phyloP scores from a whole-genome alignment of 208 protist species.

The Blastocrithidia nonstop region DNA sequence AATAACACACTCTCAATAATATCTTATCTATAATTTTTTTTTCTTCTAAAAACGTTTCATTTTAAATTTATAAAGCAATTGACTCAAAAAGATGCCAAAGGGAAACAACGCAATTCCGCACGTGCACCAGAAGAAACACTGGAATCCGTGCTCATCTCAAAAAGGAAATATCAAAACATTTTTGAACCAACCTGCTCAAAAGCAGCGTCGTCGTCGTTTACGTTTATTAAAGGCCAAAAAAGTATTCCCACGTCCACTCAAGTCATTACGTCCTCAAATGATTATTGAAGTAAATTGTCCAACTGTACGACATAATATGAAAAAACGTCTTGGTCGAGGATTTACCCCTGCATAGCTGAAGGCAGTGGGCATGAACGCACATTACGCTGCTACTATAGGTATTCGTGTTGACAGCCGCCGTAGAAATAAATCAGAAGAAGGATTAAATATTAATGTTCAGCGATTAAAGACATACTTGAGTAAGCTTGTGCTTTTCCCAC shows the following conservation, averaged over 20 bases:
- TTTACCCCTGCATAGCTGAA: conserved; percentile 95
- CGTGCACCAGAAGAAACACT: conserved; percentile 94
- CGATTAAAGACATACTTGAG: conserved; percentile 95
- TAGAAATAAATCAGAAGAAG: conserved; percentile 90
- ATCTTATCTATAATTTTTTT: no score
- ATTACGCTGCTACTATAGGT: conserved; percentile 89
- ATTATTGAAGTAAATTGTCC: conserved; percentile 90
- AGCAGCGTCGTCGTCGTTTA: conserved; percentile 62
- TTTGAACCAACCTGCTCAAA: conserved; percentile 83
- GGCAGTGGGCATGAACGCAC: conserved; percentile 67
- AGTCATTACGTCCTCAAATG: conserved; percentile 88
- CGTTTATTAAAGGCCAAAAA: conserved; percentile 80
- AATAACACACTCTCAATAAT: no score
- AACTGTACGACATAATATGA: conserved; percentile 94
- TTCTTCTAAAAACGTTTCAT: no score
- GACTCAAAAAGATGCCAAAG: conserved; percentile 79
- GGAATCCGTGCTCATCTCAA: conserved; percentile 85
- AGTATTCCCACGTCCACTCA: conserved; percentile 92
- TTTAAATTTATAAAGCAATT: no score
- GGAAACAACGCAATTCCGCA: conserved; percentile 95
- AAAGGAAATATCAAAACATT: conserved; percentile 85
- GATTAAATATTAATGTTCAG: conserved; percentile 89
- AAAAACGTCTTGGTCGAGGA: conserved; percentile 89
- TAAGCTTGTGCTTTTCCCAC: conserved; percentile 90
- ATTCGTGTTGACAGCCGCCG: conserved; percentile 94